Base-by-base conservation (phyloP, 495 filamentous ascomycete species). In the Penicillium psychrofluorescens region DNA sequence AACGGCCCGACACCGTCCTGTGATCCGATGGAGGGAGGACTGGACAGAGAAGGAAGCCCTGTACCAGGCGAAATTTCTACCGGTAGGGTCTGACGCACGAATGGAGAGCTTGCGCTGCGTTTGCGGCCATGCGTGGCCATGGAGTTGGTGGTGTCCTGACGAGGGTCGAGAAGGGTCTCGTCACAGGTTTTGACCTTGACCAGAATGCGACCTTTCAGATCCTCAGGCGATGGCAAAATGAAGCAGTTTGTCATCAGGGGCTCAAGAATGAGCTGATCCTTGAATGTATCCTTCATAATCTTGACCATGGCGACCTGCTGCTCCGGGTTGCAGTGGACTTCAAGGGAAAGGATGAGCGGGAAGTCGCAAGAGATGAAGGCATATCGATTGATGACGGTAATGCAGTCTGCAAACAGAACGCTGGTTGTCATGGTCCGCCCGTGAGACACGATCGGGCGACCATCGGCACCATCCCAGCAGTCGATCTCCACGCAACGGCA, bases 401-500 rank as follows among this genome's bases (percentile, higher is more conserved):
- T 86, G 48, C 90, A 90, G 59, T 96, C 90, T 13, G 77, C 71
- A 61, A 98, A 96, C 3, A 85, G 76, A 37, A 97, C 85, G 50
- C 84, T 80, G 16, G 78, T 90, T 7, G 91, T 96, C 62, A 90
- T 75, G 10, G 89, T 94, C n/a, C 78, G 79, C 10, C 92, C 92
- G 55, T 98, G 92, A 48, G 80, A 85, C 27, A 98, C 92, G 41
- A 88, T 78, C 7, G 92, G 92, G 46, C 85, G 78, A 29, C 85
- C 87, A 54, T 95, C 84, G 27, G 76, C 70, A 11, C 92, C 92
- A 67, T 98, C 88, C 92, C 92, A 97, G 62, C 91, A 96, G 67
- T 98, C 92, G 36, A 98, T 86, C 65, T 98, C 92, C 38, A 98
- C 80, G 62, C 92, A 96, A 42, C 92, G 84, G 59, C 92, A 98